Conservation (phyloP, 192 early-diverging fungal genomes). For the Podila epicladia region DNA sequence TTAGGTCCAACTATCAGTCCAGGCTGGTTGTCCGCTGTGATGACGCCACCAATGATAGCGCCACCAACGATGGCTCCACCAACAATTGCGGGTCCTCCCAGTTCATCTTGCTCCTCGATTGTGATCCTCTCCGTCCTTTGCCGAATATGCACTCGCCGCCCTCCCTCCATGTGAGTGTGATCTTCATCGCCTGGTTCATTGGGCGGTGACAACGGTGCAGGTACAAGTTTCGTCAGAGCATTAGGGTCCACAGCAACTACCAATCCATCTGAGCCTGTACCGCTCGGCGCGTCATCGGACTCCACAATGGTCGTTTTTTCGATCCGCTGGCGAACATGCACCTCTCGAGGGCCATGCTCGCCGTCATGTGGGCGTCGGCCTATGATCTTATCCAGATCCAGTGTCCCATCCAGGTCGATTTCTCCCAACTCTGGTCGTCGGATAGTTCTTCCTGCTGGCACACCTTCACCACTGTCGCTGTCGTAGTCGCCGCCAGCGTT, state of each 20-base stretch:
- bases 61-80: slow-evolving; percentile 8
- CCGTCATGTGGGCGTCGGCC: too few relatives aligned
- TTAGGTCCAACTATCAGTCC: background rate
- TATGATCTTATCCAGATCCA: background rate
- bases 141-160: slow-evolving; percentile 20
- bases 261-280: background rate
- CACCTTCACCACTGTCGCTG: background rate
- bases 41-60: background rate
- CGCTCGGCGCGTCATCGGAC: background rate
- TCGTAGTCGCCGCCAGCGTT: background rate
- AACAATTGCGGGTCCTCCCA: background rate
- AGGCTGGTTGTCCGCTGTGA: background rate
- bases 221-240: background rate
- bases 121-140: slow-evolving; percentile 10
- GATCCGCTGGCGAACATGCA: background rate
- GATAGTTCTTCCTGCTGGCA: too few relatives aligned
- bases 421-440: background rate
- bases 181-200: background rate
- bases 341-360: slow-evolving; percentile 2
- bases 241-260: background rate
- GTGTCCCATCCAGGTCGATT: background rate
- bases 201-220: background rate
- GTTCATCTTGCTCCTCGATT: slow-evolving; percentile 7
- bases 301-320: background rate
- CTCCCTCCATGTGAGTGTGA: slow-evolving; percentile 3